A percentile compares a stretch with the other conserved stretches of the same genome.
These are phyloP conservation scores for Metschnikowia colocasiae DNA, from an alignment of 805 yeast species.

Conservation along the genomic window DNA sequence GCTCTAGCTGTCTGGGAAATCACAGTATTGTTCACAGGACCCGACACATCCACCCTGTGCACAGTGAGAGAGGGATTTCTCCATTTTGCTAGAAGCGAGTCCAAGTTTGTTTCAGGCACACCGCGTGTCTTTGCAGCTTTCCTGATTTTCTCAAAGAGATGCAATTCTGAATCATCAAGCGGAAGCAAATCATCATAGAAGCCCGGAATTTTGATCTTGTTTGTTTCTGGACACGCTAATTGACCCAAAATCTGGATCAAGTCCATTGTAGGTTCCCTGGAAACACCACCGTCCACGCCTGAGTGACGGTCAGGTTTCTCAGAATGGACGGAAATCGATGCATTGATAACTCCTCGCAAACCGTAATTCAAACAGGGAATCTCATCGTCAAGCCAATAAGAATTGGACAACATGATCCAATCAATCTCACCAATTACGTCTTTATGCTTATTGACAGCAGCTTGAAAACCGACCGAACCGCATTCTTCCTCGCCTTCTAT, in stretches of 20 bases:
- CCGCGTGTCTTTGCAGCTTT: slow-evolving; percentile 23
- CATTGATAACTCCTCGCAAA: slow-evolving; percentile 83
- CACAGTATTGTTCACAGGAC: slow-evolving; percentile 85
- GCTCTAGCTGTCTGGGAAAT: slow-evolving; percentile 81
- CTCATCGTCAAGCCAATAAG: slow-evolving; percentile 88
- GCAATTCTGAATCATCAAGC: slow-evolving; percentile 53
- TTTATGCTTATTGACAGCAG: slow-evolving; percentile 52
- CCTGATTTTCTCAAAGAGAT: slow-evolving; percentile 59
- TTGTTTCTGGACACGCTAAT: slow-evolving; percentile 45
- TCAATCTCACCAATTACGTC: slow-evolving; percentile 67
- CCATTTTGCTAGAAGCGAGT: slow-evolving; percentile 76
- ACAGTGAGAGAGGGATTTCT: slow-evolving; percentile 83
- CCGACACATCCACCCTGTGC: slow-evolving; percentile 80
- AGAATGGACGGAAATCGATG: slow-evolving; percentile 64
- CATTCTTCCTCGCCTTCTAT: slow-evolving; percentile 96
- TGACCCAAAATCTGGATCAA: slow-evolving; percentile 67
- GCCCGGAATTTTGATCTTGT: slow-evolving; percentile 56
- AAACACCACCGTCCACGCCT: slow-evolving; percentile 93
- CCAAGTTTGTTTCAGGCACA: slow-evolving; percentile 35
- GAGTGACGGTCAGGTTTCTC: slow-evolving; percentile 89
- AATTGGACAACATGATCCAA: slow-evolving; percentile 86
- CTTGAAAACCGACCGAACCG: slow-evolving; percentile 82
- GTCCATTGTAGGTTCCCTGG: slow-evolving; percentile 86
- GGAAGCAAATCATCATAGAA: slow-evolving; percentile 68
- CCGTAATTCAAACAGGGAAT: slow-evolving; percentile 95